Conservation (phyloP, 768 basidiomycete genomes). For the Boletus pseudo-olivaceus region DNA sequence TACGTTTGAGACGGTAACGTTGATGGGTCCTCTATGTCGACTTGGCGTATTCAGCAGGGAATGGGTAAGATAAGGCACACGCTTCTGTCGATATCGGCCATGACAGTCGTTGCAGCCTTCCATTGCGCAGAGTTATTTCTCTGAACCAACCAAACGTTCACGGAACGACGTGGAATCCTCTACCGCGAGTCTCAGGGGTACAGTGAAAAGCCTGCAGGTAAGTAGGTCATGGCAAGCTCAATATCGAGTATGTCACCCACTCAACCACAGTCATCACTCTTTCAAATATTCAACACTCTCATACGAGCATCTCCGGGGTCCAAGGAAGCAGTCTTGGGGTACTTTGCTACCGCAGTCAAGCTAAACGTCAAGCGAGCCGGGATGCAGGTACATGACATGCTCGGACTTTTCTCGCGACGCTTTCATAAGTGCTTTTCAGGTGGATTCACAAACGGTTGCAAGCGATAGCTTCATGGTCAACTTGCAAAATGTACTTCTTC, state of each 20-base stretch:
- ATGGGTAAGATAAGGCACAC: conserved; percentile 55
- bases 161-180: conserved; percentile 77
- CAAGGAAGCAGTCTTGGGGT: conserved; percentile 78
- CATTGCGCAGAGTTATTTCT: conserved; percentile 78
- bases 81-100: background rate
- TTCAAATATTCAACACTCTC: conserved; percentile 85
- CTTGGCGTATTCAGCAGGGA: conserved; percentile 85
- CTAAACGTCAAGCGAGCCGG: conserved; percentile 85
- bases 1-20: conserved; percentile 59
- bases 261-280: conserved; percentile 54
- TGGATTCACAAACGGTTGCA: conserved; percentile 82
- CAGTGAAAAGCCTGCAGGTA: conserved; percentile 82
- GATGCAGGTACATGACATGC: conserved; percentile 61
- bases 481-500: conserved; percentile 73
- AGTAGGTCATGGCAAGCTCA: conserved; percentile 1
- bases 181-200: conserved; percentile 80
- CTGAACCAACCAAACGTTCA: conserved; percentile 74
- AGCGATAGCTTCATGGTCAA: conserved; percentile 94
- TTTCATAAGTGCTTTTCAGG: conserved; percentile 38
- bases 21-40: conserved; percentile 82
- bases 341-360: conserved; percentile 70
- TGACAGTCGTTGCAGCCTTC: conserved; percentile 49
- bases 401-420: background rate
- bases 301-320: conserved; percentile 77
- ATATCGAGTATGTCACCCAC: background rate